Percentiles rank a stretch among this genome's conserved stretches.
These are phyloP conservation scores for Aspergillus nanangensis DNA, from an alignment of 495 filamentous ascomycete species.

Conservation along the genomic window DNA sequence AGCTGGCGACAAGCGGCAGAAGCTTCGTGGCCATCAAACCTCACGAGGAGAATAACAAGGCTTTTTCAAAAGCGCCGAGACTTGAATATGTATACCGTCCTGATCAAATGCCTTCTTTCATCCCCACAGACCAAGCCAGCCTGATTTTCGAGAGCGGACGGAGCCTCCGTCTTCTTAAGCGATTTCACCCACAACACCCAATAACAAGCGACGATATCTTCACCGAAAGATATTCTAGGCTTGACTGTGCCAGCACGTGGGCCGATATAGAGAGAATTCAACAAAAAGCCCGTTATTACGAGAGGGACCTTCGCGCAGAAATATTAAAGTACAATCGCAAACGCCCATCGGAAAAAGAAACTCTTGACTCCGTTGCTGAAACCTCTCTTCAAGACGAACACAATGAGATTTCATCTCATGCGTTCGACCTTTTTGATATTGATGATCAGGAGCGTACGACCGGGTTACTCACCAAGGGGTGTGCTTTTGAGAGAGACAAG, in stretches of 20 bases:
- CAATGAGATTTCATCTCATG: constrained; percentile 12
- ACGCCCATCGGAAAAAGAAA: neutral
- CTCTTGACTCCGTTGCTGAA: neutral
- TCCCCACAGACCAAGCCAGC: constrained; percentile 58
- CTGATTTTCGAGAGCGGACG: constrained; percentile 73
- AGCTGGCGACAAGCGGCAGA: constrained; percentile 39
- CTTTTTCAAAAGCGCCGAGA: constrained; percentile 47
- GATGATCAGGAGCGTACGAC: constrained; percentile 23
- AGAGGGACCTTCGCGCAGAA: constrained; percentile 42
- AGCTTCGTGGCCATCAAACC: constrained; percentile 58
- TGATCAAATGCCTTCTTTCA: constrained; percentile 60
- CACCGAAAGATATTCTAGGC: constrained; percentile 44
- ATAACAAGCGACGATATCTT: constrained; percentile 50
- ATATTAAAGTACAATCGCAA: constrained; percentile 35
- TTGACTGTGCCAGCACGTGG: constrained; percentile 79
- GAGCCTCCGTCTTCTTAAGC: constrained; percentile 68
- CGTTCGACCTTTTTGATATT: constrained; percentile 38
- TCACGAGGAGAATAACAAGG: constrained; percentile 45
- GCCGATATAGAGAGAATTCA: constrained; percentile 61
- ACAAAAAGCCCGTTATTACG: constrained; percentile 57
- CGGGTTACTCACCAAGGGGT: constrained; percentile 21
- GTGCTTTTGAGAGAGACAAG: constrained; percentile 23
- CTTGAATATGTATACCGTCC: constrained; percentile 58
- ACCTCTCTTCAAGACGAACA: neutral
- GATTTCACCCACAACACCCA: constrained; percentile 73